Evolutionary conservation across 2,329 filamentous ascomycete genomes (phyloP).

Genomic region (Colletotrichum cordylinicola): DNA sequence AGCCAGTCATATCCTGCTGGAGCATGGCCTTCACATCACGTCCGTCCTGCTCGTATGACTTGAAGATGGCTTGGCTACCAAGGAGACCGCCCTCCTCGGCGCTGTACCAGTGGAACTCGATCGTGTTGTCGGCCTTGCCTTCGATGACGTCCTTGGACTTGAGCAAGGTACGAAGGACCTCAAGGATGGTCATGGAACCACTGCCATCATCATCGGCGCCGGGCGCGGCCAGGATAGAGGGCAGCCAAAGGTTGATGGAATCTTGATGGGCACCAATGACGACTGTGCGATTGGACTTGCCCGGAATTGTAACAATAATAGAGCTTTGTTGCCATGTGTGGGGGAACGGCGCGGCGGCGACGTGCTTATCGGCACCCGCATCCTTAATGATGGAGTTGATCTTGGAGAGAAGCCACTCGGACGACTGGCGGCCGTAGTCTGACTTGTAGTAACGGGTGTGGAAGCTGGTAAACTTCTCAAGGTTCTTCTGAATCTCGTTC

Average conservation of each 20-base stretch:
- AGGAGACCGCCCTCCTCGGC: slow-evolving; percentile 89
- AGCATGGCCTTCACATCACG: slow-evolving; percentile 93
- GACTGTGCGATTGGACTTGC: slow-evolving; percentile 81
- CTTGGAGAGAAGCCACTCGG: slow-evolving; percentile 82
- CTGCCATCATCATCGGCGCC: slow-evolving; percentile 96
- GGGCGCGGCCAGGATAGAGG: slow-evolving; percentile 81
- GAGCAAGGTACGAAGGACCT: slow-evolving; percentile 84
- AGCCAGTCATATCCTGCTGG: slow-evolving; percentile 98
- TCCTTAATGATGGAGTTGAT: slow-evolving; percentile 75
- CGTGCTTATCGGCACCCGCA: slow-evolving; percentile 72
- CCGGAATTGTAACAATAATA: slow-evolving; percentile 90
- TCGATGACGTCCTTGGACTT: slow-evolving; percentile 71
- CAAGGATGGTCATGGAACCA: slow-evolving; percentile 92
- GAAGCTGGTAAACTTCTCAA: slow-evolving; percentile 80
- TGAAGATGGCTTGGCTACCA: slow-evolving; percentile 90
- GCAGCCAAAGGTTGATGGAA: slow-evolving; percentile 91
- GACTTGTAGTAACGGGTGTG: slow-evolving; percentile 86
- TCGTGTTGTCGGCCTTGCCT: slow-evolving; percentile 80
- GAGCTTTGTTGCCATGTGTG: slow-evolving; percentile 91
- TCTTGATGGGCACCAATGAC: slow-evolving; percentile 94
- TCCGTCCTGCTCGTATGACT: slow-evolving; percentile 73
- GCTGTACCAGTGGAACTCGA: slow-evolving; percentile 97
- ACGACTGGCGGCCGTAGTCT: slow-evolving; percentile 80
- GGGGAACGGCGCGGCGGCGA: slow-evolving; percentile 74
- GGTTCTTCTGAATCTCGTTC: slow-evolving; percentile 76